Base-by-base conservation (phyloP, 2,329 filamentous ascomycete genomes). In the Aspergillus sp. region DNA sequence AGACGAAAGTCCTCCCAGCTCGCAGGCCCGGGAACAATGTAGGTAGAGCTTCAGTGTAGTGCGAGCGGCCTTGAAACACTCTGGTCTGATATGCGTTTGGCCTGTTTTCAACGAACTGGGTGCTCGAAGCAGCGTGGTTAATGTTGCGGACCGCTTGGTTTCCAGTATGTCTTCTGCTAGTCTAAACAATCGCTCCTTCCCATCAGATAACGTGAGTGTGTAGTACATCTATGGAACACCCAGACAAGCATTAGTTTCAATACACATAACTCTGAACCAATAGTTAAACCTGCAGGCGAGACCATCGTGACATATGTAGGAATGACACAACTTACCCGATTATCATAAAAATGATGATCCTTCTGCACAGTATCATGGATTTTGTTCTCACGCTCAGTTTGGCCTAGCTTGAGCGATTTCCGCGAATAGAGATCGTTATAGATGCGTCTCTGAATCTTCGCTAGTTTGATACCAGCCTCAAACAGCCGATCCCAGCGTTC, bases 401-500 rank as follows among this genome's bases (percentile, higher is more conserved):
- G 22, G 5, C 24, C 9, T 9, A 37, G 15, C 12, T n/a, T 7
- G 12, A 37, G 34, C 1, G 13, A 13, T n/a, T 37, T 12, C 40
- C 27, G 51, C 2, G 62, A 61, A 37, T 62, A 63, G 0, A 63
- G 56, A 8, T 44, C 53, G n/a, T 59, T 47, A 33, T 59, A 66
- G 7, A 64, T 59, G 19, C 59, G 37, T 17, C 57, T 52, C 27
- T 66, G 53, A 2, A 64, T 37, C 24, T 54, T 44, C 11, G 62
- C 59, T 8, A 64, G 39, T 20, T 52, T 57, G 9, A 64, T 58
- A 8, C 44, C 58, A 30, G 48, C 53, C 3, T 59, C 37, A 24
- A 63, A 59, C 11, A 58, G 48, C 19, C 59, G 56, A 41, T 66
- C 64, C 58, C 64, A 62, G 4, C 57, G 52, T 5, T 53, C 50